A percentile compares a stretch with the other conserved stretches of the same genome.
Evolutionary conservation across 352 stramenopile species (phyloP).

Genomic region (Halophytophthora polymorphica): DNA sequence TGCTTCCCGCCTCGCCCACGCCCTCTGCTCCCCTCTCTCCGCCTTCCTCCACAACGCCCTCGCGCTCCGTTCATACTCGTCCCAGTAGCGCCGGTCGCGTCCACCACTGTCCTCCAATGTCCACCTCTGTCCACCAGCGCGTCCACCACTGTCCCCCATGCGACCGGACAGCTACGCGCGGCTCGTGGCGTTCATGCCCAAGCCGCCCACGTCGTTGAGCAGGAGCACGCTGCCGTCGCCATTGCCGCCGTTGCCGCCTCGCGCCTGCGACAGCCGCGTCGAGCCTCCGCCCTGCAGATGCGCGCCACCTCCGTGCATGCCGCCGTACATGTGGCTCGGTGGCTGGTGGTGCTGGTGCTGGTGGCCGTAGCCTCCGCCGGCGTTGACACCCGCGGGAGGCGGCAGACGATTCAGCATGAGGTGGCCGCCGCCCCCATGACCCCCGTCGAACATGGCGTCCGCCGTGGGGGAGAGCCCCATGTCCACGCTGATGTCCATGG

Average conservation of each 20-base stretch:
- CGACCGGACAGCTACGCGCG: conserved; percentile 46
- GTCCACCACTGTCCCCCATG: too few species aligned
- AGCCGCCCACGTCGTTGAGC: conserved; percentile 41
- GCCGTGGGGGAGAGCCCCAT: conserved; percentile 43
- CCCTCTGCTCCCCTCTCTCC: not conserved
- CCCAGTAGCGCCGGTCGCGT: too few species aligned
- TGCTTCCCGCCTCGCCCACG: too few species aligned
- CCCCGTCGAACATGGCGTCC: conserved; percentile 28
- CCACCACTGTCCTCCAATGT: too few species aligned
- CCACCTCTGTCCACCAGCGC: not conserved
- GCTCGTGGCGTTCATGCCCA: conserved; percentile 47
- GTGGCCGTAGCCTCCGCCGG: conserved; percentile 17
- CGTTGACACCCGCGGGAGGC: conserved; percentile 11
- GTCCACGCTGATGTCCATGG: conserved; percentile 89
- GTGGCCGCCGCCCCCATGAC: conserved; percentile 14
- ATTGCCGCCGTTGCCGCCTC: conserved; percentile 15
- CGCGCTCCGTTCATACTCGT: too few species aligned
- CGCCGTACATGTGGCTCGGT: conserved; percentile 28
- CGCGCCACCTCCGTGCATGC: conserved; percentile 19
- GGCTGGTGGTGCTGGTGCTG: conserved; percentile 33
- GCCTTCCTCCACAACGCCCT: not conserved
- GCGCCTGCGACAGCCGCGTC: conserved; percentile 27
- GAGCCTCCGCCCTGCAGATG: conserved; percentile 22
- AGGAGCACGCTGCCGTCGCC: conserved; percentile 29
- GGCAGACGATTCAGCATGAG: conserved; percentile 34